A percentile compares a stretch with the other conserved stretches of the same genome.
These are phyloP conservation scores for Pyrus bretschneideri DNA, from an alignment of 306 rosid species.

Conservation along the genomic window DNA sequence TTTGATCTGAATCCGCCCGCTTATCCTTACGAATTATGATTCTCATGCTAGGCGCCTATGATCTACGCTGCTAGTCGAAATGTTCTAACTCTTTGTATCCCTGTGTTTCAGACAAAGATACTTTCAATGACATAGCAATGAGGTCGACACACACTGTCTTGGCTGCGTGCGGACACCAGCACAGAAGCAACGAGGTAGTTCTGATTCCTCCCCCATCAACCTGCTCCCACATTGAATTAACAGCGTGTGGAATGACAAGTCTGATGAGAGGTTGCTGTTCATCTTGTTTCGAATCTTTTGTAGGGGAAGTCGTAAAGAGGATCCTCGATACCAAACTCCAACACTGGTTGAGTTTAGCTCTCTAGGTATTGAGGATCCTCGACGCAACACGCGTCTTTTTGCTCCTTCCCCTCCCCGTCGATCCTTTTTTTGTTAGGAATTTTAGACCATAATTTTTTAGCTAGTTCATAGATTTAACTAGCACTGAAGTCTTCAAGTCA, in stretches of 20 bases:
- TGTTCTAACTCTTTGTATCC: constrained; percentile 16
- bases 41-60: neutral
- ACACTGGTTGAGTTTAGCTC: constrained; percentile 59
- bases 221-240: constrained; percentile 65
- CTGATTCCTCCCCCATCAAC: constrained; percentile 46
- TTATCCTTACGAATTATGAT: neutral
- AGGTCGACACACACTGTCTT: constrained; percentile 59
- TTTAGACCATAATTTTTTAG: constrained; percentile 34
- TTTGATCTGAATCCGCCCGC: neutral
- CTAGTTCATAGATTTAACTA: constrained; percentile 58
- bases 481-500: constrained; percentile 21
- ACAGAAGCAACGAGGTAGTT: constrained; percentile 45
- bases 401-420: constrained; percentile 1
- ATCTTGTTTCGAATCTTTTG: constrained; percentile 69
- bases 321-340: constrained; percentile 40
- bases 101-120: constrained; percentile 43
- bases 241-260: constrained; percentile 46
- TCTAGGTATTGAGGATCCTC: constrained; percentile 25
- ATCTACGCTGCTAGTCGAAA: neutral
- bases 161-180: constrained; percentile 74
- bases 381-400: constrained; percentile 11
- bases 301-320: constrained; percentile 59
- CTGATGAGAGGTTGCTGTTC: constrained; percentile 71
- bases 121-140: constrained; percentile 42
- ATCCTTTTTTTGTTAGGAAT: constrained; percentile 29